A percentile compares a stretch with the other conserved stretches of the same genome.
These are phyloP conservation scores for Colletotrichum orchidophilum DNA, from an alignment of 2,329 filamentous ascomycete genomes.

Conservation along the genomic window DNA sequence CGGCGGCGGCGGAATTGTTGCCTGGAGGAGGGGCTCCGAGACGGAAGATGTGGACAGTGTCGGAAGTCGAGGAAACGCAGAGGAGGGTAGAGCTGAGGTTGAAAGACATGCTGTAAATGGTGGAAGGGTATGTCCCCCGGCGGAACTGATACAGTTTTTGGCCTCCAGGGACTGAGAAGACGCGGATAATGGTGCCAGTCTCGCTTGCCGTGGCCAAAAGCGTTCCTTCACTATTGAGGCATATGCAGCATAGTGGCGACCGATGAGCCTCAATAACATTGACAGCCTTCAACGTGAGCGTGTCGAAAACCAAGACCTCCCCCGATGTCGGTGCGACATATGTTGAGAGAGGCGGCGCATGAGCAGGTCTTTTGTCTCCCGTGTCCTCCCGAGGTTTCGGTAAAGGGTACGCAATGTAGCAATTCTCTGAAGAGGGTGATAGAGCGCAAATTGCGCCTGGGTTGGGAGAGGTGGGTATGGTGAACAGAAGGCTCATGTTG, in stretches of 20 bases:
- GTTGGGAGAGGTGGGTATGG: slow-evolving; percentile 93
- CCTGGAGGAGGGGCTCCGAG: slow-evolving; percentile 62
- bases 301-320: slow-evolving; percentile 93
- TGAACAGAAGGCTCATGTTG: slow-evolving; percentile 95
- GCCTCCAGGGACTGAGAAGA: slow-evolving; percentile 90
- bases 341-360: slow-evolving; percentile 83
- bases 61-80: slow-evolving; percentile 94
- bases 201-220: slow-evolving; percentile 94
- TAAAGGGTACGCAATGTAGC: slow-evolving; percentile 93
- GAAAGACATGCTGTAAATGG: slow-evolving; percentile 99
- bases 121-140: slow-evolving; percentile 91
- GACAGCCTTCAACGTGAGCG: slow-evolving; percentile 86
- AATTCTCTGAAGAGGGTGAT: slow-evolving; percentile 93
- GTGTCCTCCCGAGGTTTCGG: slow-evolving; percentile 75
- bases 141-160: slow-evolving; percentile 97
- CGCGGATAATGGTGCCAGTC: slow-evolving; percentile 95
- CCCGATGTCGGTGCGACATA: slow-evolving; percentile 88
- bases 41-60: slow-evolving; percentile 97
- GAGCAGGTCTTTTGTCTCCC: slow-evolving; percentile 71
- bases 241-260: slow-evolving; percentile 88
- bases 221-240: slow-evolving; percentile 91
- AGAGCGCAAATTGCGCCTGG: slow-evolving; percentile 90
- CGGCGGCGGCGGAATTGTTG: slow-evolving; percentile 44
- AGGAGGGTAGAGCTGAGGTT: slow-evolving; percentile 93
- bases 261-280: slow-evolving; percentile 97